Conservation (phyloP, 139 green algal species). For the Picochlorum sp. region DNA sequence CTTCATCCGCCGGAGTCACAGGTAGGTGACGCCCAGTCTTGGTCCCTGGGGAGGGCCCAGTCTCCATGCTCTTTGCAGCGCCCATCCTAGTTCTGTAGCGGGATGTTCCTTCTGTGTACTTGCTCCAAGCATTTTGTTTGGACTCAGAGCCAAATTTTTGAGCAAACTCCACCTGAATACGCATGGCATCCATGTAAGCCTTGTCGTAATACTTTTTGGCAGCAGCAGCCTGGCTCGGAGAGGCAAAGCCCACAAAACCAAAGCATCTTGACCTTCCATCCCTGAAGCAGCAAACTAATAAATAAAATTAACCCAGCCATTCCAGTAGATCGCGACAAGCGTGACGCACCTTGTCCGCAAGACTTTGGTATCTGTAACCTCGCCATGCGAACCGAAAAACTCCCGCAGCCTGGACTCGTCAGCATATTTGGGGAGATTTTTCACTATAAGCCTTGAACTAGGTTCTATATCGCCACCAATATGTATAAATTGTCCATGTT, state of each 20-base stretch:
- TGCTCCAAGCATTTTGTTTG: constrained; percentile 72
- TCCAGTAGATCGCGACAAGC: neutral
- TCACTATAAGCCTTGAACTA: constrained; percentile 76
- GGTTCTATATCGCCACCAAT: no score
- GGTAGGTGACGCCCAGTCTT: neutral
- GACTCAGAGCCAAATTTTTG: constrained; percentile 37
- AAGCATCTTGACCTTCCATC: constrained; percentile 84
- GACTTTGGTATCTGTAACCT: constrained; percentile 94
- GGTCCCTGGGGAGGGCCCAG: neutral
- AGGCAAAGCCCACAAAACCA: constrained; percentile 88
- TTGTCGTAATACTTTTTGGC: constrained; percentile 81
- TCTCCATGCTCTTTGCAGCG: constrained; percentile 9
- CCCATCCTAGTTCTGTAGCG: constrained; percentile 17
- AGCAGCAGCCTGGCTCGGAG: constrained; percentile 46
- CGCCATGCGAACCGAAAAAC: constrained; percentile 73
- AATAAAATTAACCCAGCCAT: neutral
- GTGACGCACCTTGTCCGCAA: constrained; percentile 60
- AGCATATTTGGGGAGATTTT: constrained; percentile 85
- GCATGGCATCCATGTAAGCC: constrained; percentile 79
- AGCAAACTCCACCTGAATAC: constrained; percentile 68
- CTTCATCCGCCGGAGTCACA: constrained; percentile 2
- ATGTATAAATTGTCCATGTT: no score
- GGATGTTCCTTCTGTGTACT: constrained; percentile 57
- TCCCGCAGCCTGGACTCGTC: constrained; percentile 67
- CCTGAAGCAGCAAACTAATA: constrained; percentile 34